Evolutionary conservation across 441 rosid genomes (phyloP), one percentile per base, ranked within the genome.

Genomic region (Aleurites moluccanus): DNA sequence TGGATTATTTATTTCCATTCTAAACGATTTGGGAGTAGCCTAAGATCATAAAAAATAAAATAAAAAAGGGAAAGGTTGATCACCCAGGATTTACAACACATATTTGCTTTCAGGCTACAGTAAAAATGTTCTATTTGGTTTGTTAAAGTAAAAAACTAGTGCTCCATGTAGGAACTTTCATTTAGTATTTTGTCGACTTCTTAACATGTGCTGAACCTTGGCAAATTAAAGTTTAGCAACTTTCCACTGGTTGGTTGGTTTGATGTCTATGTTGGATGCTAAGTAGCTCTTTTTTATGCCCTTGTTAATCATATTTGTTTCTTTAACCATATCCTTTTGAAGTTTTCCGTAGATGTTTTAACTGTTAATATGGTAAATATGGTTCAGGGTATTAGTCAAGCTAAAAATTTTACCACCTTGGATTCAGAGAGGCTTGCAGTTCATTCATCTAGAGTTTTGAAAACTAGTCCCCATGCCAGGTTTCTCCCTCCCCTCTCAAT

Each of bases 381-480:
- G n/a, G 74, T 81, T 75, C 83, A 91, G 96, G 92, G 85, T 55
- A 82, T 79, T 64, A 83, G 86, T 30, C 87, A 83, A 76, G 68
- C 63, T 9, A 84, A 88, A 78, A 89, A 77, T 72, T 74, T 78
- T 77, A 73, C 78, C 42, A 52, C 81, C 66, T 77, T 79, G 82
- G 90, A 89, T 73, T 67, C 89, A 4, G 96, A 88, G 62, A 86
- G 86, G 78, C 93, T 89, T 65, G 83, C 84, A 10, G 69, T 85
- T 83, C 93, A 86, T 81, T 91, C 96, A 20, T 86, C 89, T 18
- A 81, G 93, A 80, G 83, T 85, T 52, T 63, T 82, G 14, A 89
- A 82, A 81, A 77, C 76, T 27, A 74, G 83, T 70, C 78, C 74
- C 28, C 79, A 73, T 69, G 61, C 81, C 61, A 83, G 93, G 91